Evolutionary conservation across 2,329 filamentous ascomycete genomes (phyloP).

Genomic region (Elsinoe australis): DNA sequence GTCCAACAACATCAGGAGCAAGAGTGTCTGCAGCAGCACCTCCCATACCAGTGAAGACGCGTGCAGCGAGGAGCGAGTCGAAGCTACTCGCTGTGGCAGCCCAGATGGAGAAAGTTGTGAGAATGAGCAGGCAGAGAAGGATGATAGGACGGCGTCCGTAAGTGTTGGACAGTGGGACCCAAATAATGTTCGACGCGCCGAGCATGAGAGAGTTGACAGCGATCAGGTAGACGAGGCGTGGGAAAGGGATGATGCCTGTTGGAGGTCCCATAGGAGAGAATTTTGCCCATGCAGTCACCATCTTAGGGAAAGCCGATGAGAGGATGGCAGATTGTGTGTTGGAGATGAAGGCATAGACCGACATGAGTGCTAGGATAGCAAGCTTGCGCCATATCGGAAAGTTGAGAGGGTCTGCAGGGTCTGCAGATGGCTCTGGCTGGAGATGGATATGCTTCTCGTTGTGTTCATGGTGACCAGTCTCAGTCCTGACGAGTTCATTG

Average conservation of each 20-base stretch:
- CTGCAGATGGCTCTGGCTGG: constrained; percentile 33
- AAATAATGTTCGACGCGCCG: constrained; percentile 35
- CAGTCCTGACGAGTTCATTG: constrained; percentile 24
- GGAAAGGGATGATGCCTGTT: constrained; percentile 23
- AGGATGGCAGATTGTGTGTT: constrained; percentile 34
- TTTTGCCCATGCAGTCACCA: constrained; percentile 28
- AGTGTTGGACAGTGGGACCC: constrained; percentile 37
- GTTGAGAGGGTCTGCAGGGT: constrained; percentile 37
- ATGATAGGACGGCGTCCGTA: constrained; percentile 36
- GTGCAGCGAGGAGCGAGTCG: constrained; percentile 32
- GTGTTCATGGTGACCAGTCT: constrained; percentile 26
- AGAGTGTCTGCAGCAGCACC: constrained; percentile 35
- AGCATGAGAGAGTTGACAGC: constrained; percentile 35
- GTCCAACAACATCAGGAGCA: constrained; percentile 35
- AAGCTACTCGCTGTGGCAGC: constrained; percentile 34
- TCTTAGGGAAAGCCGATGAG: constrained; percentile 32
- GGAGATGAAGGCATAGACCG: constrained; percentile 32
- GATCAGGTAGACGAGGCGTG: constrained; percentile 31
- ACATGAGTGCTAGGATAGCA: constrained; percentile 33
- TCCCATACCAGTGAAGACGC: constrained; percentile 34
- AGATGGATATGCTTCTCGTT: constrained; percentile 34
- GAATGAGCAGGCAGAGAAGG: constrained; percentile 31
- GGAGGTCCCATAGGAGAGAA: constrained; percentile 17
- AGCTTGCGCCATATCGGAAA: constrained; percentile 33
- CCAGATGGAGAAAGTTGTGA: constrained; percentile 34